These are phyloP conservation scores for Apiospora marii DNA, from an alignment of 2,329 filamentous ascomycete species.

Conservation along the genomic window DNA sequence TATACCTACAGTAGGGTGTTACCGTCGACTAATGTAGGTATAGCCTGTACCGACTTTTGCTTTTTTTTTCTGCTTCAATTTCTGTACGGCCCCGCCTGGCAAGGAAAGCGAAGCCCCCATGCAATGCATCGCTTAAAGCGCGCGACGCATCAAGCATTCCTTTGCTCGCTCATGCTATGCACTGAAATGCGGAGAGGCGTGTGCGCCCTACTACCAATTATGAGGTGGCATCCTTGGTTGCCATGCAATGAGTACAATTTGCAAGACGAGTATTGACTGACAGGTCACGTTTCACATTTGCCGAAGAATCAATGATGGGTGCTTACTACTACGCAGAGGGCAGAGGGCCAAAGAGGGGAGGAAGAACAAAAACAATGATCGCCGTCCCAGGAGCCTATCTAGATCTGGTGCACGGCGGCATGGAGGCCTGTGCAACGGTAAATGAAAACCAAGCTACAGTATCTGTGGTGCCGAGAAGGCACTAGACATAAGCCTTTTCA, in stretches of 20 bases:
- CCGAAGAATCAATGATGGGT: not conserved
- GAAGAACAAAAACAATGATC: not conserved
- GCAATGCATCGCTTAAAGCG: slow-evolving; percentile 10
- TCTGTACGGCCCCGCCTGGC: not conserved
- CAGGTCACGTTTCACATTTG: slow-evolving; percentile 14
- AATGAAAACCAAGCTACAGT: not conserved
- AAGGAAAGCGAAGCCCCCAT: slow-evolving; percentile 4
- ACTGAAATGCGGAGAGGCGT: slow-evolving; percentile 16
- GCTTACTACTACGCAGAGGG: not conserved
- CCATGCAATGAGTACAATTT: not conserved
- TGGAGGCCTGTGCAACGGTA: slow-evolving; percentile 10
- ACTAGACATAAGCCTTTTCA: slow-evolving; percentile 13
- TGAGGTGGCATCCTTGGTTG: not conserved
- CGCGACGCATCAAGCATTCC: not conserved
- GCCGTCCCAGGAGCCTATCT: slow-evolving; percentile 3
- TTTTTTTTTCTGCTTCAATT: not conserved
- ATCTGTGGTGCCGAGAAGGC: not conserved
- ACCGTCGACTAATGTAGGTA: not conserved
- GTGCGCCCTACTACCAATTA: not conserved
- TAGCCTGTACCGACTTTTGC: not conserved
- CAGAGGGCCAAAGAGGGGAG: not conserved
- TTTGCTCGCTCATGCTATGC: not conserved
- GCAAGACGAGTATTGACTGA: not conserved
- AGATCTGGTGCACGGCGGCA: not conserved
- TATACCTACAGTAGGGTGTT: not conserved